These are phyloP conservation scores for Talaromyces sp. DNA, from an alignment of 2,329 filamentous ascomycete species.

Conservation along the genomic window DNA sequence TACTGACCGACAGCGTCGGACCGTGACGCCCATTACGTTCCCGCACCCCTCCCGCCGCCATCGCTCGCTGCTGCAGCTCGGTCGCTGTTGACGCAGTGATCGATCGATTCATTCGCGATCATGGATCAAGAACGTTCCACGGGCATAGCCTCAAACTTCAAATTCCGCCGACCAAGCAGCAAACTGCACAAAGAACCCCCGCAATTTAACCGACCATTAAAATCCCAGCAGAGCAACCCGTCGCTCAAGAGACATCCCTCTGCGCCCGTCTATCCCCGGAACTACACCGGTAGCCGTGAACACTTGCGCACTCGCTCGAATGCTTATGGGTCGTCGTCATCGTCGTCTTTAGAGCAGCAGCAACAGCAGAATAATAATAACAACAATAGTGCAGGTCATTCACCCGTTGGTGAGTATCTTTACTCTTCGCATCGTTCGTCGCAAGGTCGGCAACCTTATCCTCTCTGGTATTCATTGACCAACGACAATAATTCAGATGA, in stretches of 20 bases:
- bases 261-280: slow-evolving; percentile 46
- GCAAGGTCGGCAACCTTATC: slow-evolving; percentile 23
- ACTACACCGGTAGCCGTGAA: slow-evolving; percentile 42
- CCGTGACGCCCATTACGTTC: slow-evolving; percentile 2
- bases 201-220: slow-evolving; percentile 40
- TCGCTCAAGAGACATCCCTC: slow-evolving; percentile 50
- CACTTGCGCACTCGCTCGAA: slow-evolving; percentile 47
- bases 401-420: slow-evolving; percentile 39
- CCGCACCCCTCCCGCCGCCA: slow-evolving; percentile 2
- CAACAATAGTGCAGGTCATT: slow-evolving; percentile 36
- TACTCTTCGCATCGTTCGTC: slow-evolving; percentile 18
- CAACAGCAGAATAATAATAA: slow-evolving; percentile 11
- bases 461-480: slow-evolving; percentile 35
- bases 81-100: neutral
- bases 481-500: slow-evolving; percentile 44
- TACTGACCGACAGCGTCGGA: neutral
- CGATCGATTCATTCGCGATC: slow-evolving; percentile 2
- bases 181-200: slow-evolving; percentile 49
- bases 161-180: slow-evolving; percentile 42
- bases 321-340: slow-evolving; percentile 49
- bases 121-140: slow-evolving; percentile 21
- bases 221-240: slow-evolving; percentile 44
- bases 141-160: slow-evolving; percentile 27
- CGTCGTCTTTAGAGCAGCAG: slow-evolving; percentile 46
- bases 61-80: slow-evolving; percentile 7